Conservation (phyloP, 2,329 filamentous ascomycete genomes). For the Fusarium kyushuense region DNA sequence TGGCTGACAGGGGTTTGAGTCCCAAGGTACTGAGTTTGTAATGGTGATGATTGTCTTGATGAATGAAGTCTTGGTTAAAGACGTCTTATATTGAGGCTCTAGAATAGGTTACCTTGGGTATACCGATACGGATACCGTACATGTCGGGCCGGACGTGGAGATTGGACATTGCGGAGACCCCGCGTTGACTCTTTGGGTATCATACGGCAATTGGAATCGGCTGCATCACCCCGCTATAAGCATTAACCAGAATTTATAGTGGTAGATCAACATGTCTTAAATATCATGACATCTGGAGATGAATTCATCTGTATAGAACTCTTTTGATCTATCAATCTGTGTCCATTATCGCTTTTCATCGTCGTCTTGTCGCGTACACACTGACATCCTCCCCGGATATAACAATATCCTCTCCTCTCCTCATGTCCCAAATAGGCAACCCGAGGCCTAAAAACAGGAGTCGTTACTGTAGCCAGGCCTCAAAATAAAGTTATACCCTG, state of each 20-base stretch:
- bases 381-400: background rate
- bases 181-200: conserved; percentile 15
- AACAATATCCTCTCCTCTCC: conserved; percentile 12
- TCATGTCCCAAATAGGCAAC: conserved; percentile 23
- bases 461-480: background rate
- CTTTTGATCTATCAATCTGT: no score
- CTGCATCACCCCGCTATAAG: conserved; percentile 21
- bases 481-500: background rate
- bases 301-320: background rate
- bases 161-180: conserved; percentile 43
- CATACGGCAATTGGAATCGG: conserved; percentile 40
- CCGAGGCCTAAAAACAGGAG: conserved; percentile 12
- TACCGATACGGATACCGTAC: conserved; percentile 4
- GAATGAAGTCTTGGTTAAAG: background rate
- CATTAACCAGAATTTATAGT: background rate
- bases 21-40: background rate
- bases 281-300: accelerated
- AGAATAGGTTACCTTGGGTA: conserved; percentile 21
- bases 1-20: conserved; percentile 13
- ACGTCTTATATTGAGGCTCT: conserved; percentile 35
- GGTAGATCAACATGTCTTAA: background rate
- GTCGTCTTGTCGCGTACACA: background rate
- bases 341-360: background rate
- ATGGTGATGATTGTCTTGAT: background rate
- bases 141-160: conserved; percentile 31